phyloP scores from a whole-genome alignment of 2,329 filamentous ascomycete species.

The Calonectria honghensis region DNA sequence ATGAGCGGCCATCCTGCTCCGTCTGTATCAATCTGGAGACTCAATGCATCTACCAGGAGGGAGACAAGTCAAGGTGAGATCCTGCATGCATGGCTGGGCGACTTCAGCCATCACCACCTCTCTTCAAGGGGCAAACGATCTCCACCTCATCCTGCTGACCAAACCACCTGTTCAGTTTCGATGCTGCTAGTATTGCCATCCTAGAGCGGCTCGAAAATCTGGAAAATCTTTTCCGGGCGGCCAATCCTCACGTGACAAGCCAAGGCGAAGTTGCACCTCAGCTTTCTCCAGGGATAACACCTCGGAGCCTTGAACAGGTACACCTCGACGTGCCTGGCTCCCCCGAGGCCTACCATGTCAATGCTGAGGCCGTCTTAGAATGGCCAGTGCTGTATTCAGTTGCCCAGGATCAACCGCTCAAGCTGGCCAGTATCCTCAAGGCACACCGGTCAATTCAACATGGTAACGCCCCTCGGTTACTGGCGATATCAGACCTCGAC shows the following conservation, averaged over 20 bases:
- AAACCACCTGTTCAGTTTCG: background rate
- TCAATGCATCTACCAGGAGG: slow-evolving; percentile 28
- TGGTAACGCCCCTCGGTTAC: background rate
- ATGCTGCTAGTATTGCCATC: slow-evolving; percentile 31
- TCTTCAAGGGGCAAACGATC: background rate
- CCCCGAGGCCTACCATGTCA: slow-evolving; percentile 3
- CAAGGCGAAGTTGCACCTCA: too few relatives aligned
- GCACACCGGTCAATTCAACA: background rate
- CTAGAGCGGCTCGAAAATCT: slow-evolving; percentile 12
- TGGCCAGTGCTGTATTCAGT: slow-evolving; percentile 13
- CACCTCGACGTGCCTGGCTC: background rate
- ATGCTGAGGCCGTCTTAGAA: slow-evolving; percentile 6
- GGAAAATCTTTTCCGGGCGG: slow-evolving; percentile 13
- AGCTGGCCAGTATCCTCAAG: background rate
- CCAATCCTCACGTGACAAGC: too few relatives aligned
- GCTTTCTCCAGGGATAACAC: background rate
- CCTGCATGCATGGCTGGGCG: too few relatives aligned
- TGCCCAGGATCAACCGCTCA: background rate
- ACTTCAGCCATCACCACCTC: too few relatives aligned
- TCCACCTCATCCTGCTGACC: background rate
- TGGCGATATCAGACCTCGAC: background rate
- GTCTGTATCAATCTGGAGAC: slow-evolving; percentile 3
- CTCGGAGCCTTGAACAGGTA: background rate
- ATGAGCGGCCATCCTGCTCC: slow-evolving; percentile 28
- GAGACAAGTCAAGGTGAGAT: slow-evolving; percentile 24